Evolutionary conservation across 176 grass and related monocot genomes (phyloP), one percentile per base, ranked within the genome.

Genomic region (Musa acuminata): DNA sequence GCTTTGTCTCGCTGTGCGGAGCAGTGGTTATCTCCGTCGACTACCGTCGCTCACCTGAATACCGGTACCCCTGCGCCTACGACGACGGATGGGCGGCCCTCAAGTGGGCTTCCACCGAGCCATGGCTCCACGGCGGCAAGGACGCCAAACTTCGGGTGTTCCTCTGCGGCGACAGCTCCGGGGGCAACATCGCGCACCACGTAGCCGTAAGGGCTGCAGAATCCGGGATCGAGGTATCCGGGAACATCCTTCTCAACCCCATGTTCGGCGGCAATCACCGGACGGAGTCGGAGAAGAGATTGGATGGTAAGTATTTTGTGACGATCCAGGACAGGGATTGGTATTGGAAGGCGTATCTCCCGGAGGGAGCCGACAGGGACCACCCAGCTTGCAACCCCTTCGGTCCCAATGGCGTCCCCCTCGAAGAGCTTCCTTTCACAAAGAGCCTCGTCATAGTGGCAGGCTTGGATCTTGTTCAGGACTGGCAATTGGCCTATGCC

Each of bases 291-390:
- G 92, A 96, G 87, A 84, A 81, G n/a, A 81, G 79, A 3, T 89
- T 96, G 0, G 92, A 96, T 82, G 89, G 92, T 55, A 96, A 92
- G 80, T 96, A 92, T 77, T 96, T 96, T 78, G 92, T 96, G 21
- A 96, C 92, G 9, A 77, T 96, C 49, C 92, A 92, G 84, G 92
- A 96, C 77, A 82, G 92, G 85, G 87, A 96, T 71, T 96, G 92
- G 92, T 96, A 96, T 86, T 96, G 92, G 92, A 96, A 90, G 83
- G 92, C 92, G 21, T 96, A 87, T 83, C 89, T 96, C 64, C 92
- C 92, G 20, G 89, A 96, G 80, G 87, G 73, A 24, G 75, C 92
- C 6, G 89, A 96, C 72, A 72, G 92, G 62, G 92, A 96, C 74
- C 92, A 96, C 69, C 89, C 85, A 24, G 87, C 87, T 69, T 96